Percentiles rank a stretch among this genome's conserved stretches.
Conservation (phyloP, 2,329 filamentous ascomycete genomes). For the Trematosphaeria pertusa region DNA sequence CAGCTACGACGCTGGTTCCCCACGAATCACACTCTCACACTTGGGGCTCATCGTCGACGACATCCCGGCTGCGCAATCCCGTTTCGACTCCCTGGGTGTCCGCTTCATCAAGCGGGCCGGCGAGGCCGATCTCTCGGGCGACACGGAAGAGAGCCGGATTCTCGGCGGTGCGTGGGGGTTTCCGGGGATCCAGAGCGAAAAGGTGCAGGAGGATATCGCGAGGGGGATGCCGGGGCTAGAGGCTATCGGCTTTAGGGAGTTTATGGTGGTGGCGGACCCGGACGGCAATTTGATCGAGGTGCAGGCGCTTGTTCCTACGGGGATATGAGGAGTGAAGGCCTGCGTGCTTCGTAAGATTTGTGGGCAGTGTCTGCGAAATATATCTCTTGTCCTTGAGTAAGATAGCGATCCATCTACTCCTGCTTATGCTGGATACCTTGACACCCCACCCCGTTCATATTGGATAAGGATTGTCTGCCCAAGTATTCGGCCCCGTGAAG, state of each 20-base stretch:
- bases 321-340: too few species aligned
- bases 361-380: too few species aligned
- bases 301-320: conserved; percentile 16
- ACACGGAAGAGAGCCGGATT: conserved; percentile 8
- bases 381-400: too few species aligned
- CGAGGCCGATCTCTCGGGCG: conserved; percentile 15
- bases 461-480: too few species aligned
- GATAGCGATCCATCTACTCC: too few species aligned
- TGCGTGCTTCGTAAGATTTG: too few species aligned
- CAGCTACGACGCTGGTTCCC: conserved; percentile 8
- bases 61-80: conserved; percentile 32
- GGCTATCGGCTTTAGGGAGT: conserved; percentile 20
- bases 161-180: conserved; percentile 12
- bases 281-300: conserved; percentile 33
- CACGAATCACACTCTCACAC: conserved; percentile 43
- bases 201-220: conserved; percentile 7
- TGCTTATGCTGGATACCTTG: too few species aligned
- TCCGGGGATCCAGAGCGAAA: conserved; percentile 8
- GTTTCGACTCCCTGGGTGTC: conserved; percentile 27
- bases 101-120: conserved; percentile 38
- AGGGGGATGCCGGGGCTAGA: conserved; percentile 8
- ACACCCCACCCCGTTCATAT: too few species aligned
- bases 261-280: conserved; percentile 29
- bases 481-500: too few species aligned
- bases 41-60: conserved; percentile 48